Evolutionary conservation across 192 early-diverging fungal genomes (phyloP).

Genomic region (Oehlia diaphana): DNA sequence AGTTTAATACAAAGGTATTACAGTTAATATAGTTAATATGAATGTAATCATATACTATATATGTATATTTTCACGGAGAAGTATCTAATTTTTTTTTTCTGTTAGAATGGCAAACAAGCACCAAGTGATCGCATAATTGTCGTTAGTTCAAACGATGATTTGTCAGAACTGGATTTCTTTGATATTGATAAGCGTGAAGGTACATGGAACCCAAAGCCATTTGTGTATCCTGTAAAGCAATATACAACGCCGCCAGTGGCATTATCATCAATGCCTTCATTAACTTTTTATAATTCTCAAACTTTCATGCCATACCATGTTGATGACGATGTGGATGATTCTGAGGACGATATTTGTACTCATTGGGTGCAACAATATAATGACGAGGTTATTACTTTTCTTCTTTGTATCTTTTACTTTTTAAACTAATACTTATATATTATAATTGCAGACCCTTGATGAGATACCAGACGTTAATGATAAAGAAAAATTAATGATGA

Average conservation of each 20-base stretch:
- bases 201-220: slow-evolving; percentile 12
- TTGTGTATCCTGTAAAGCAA: slow-evolving; percentile 13
- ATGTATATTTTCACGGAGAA: too few relatives aligned
- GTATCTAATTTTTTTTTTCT: background rate
- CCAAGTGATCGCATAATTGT: slow-evolving; percentile 23
- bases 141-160: slow-evolving; percentile 18
- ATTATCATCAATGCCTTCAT: slow-evolving; percentile 4
- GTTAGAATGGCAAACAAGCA: slow-evolving; percentile 15
- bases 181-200: slow-evolving; percentile 9
- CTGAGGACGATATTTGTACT: slow-evolving; percentile 26
- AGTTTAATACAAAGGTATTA: slow-evolving; percentile 23
- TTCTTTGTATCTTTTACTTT: background rate
- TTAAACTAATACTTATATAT: background rate
- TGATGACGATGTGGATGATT: slow-evolving; percentile 12
- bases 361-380: slow-evolving; percentile 26
- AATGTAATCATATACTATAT: background rate
- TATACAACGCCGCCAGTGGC: background rate
- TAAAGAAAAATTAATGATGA: slow-evolving; percentile 27
- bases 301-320: slow-evolving; percentile 26
- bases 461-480: slow-evolving; percentile 17
- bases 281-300: slow-evolving; percentile 27
- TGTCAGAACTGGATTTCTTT: slow-evolving; percentile 25
- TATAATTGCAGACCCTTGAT: slow-evolving; percentile 3
- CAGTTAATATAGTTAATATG: background rate
- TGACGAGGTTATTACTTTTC: slow-evolving; percentile 13